Percentiles rank a stretch among this genome's conserved stretches.
Conservation (phyloP, 495 filamentous ascomycete species). For the Chaetomium tenue region DNA sequence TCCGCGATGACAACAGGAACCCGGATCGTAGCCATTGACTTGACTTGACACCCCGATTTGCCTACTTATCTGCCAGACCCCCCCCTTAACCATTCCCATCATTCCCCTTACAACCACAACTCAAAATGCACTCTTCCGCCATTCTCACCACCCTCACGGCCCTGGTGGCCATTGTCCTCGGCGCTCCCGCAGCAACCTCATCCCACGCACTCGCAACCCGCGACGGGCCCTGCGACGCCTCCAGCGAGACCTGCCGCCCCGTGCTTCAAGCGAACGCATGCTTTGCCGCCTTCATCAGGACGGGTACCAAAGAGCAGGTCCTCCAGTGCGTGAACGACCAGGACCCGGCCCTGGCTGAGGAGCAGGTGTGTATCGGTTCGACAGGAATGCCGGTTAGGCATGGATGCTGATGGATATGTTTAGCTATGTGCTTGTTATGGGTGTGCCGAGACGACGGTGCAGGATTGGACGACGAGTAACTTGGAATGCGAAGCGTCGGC, state of each 20-base stretch:
- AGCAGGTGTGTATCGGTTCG: neutral
- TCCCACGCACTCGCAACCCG: neutral
- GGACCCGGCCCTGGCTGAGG: neutral
- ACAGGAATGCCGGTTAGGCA: neutral
- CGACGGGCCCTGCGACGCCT: conserved; percentile 2
- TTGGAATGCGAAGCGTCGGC: neutral
- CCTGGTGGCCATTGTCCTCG: neutral
- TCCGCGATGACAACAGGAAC: neutral
- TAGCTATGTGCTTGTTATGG: conserved; percentile 6
- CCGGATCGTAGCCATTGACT: neutral
- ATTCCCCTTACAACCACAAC: neutral
- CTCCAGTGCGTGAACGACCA: conserved; percentile 2
- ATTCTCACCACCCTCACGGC: neutral
- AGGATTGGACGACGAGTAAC: neutral
- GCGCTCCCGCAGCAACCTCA: neutral
- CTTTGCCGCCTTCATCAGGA: conserved; percentile 2
- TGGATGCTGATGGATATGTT: neutral
- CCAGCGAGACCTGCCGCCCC: conserved; percentile 8
- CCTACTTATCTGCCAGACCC: neutral
- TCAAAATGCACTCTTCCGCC: neutral
- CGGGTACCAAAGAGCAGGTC: neutral
- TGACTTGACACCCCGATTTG: neutral
- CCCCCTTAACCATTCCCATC: no score
- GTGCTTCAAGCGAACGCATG: conserved; percentile 1
- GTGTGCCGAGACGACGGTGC: conserved; percentile 5